Base-by-base conservation (phyloP, 2,329 filamentous ascomycete species). In the Arachnomyces sp. region DNA sequence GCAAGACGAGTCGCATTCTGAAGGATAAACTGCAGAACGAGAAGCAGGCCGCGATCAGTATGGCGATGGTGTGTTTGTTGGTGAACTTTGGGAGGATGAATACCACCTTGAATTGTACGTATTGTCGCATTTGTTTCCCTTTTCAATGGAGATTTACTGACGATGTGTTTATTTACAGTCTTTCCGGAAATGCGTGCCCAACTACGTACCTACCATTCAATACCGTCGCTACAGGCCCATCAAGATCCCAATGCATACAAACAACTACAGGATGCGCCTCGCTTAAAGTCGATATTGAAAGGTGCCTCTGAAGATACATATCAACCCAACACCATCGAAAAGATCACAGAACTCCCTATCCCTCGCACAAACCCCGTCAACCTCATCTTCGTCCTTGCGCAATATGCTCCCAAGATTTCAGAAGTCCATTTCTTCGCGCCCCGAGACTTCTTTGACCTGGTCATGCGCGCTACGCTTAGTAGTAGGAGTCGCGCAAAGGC, bases 141-240 rank as follows among this genome's bases (percentile, higher is more conserved):
- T 15, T 17, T n/a, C 15, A 21, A 28, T 11, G 18, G 21, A 7
- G 14, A 11, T n/a, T 29, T 34, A 6, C 15, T 36, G 18, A 34
- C 3, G 35, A 18, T 28, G 34, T 37, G 41, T 30, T 46, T 16
- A 42, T 36, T 13, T 44, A 38, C 60, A 94, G 92, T 98, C 72
- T 98, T 98, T 61, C 92, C 92, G 15, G 92, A 98, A 63, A 98
- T 98, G 92, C 85, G 92, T 65, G 92, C 92, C 21, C 92, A 98
- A 59, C 74, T 98, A 25, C 83, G 92, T 60, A 98, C 92, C 28
- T 98, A 98, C 67, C 92, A 98, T 61, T 90, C 92, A 9, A 98
- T 98, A 50, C 92, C 92, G 11, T 95, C 88, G 1, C 73, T 98
- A 5, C 92, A 98, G 66, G 90, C 90, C 34, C 85, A 89, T 50